A percentile compares a stretch with the other conserved stretches of the same genome.
Evolutionary conservation across 352 stramenopile species (phyloP).

Genomic region (Globisporangium iwayamae): DNA sequence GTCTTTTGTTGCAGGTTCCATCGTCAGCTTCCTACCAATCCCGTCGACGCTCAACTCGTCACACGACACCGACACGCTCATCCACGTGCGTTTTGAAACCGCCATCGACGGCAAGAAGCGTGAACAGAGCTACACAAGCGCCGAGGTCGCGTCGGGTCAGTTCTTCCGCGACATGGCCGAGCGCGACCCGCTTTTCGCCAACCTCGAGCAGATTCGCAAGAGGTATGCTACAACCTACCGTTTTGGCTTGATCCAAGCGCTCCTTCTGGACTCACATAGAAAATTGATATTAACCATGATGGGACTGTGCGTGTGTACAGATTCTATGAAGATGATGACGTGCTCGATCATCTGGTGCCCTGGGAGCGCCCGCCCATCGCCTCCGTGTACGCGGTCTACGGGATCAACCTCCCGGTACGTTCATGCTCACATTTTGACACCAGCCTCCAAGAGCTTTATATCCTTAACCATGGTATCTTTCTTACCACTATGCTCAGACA

Average conservation of each 20-base stretch:
- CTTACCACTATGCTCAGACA: conserved; percentile 25
- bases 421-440: background rate
- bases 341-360: conserved; percentile 52
- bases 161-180: conserved; percentile 70
- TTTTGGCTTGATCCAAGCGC: background rate
- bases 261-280: background rate
- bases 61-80: conserved; percentile 53
- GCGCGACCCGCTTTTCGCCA: conserved; percentile 58
- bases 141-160: conserved; percentile 59
- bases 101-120: conserved; percentile 17
- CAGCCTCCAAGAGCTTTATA: background rate
- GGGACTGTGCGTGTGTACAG: conserved; percentile 10
- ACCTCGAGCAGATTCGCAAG: conserved; percentile 52
- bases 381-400: conserved; percentile 75
- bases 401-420: conserved; percentile 67
- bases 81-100: conserved; percentile 41
- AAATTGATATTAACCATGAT: background rate
- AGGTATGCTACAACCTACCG: conserved; percentile 19
- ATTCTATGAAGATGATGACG: conserved; percentile 67
- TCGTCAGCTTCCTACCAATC: conserved; percentile 72
- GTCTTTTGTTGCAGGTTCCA: conserved; percentile 33
- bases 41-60: conserved; percentile 41
- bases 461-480: background rate
- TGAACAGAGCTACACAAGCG: conserved; percentile 54
- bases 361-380: conserved; percentile 71